Evolutionary conservation across 2,329 filamentous ascomycete species (phyloP), one percentile per base, ranked within the genome.

Genomic region (Rutstroemia sp.): DNA sequence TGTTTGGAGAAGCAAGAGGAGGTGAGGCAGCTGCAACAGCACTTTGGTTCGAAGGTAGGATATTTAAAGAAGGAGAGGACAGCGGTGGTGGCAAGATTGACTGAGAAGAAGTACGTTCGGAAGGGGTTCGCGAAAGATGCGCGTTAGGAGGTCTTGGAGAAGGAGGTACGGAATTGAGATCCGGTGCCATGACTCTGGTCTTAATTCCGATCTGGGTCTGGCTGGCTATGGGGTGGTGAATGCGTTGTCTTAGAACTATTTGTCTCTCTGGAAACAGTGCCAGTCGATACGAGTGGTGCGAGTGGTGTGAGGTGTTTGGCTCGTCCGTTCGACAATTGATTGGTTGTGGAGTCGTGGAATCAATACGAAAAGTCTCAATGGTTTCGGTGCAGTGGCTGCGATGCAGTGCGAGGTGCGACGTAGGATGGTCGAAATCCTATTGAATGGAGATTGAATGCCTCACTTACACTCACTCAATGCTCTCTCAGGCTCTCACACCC

Each of bases 11-110:
- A 16, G 58, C 55, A 23, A 64, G 37, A 37, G 65, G 61, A 30
- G 64, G 62, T 49, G 65, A 64, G 19, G 57, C 59, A 19, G 63
- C 61, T 51, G 64, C 60, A 44, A 71, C 58, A 23, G 65, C 57
- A 59, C 41, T 62, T 57, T 69, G 67, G 48, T 70, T 68, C 14
- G 67, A 68, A 51, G 67, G 66, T 2, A 70, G 81, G 80, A 12
- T 84, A 83, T 69, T 83, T 77, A 79, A 81, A 88, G 65, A 91
- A 90, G 70, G 79, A 81, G 44, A 81, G 83, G 65, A 92, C 89
- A 76, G 92, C 87, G 1, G 80, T 78, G 57, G 80, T 83, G 63
- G 30, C 30, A 61, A 58, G 41, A 63, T 61, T 19, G 62, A 48
- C 56, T 66, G 62, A 21, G 65, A 62, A 19, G 67, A 69, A 23